These are phyloP conservation scores for Vitis amurensis DNA, from an alignment of 164 flowering plant genomes.

Conservation along the genomic window DNA sequence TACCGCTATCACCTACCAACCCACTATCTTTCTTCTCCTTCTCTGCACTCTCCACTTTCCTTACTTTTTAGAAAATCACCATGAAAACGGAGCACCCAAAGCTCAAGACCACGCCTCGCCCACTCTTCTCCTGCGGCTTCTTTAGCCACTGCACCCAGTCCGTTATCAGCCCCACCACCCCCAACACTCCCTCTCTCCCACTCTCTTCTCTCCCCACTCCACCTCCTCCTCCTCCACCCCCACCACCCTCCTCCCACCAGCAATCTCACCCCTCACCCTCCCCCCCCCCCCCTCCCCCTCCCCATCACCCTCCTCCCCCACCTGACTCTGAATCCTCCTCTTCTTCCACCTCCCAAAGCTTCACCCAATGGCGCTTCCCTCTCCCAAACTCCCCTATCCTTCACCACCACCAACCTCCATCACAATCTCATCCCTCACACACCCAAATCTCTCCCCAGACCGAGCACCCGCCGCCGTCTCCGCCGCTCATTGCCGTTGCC, in stretches of 20 bases:
- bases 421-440: conserved; percentile 11
- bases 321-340: conserved; percentile 52
- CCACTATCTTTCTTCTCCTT: too few relatives aligned
- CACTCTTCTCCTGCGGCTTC: conserved; percentile 76
- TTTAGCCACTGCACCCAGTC: conserved; percentile 80
- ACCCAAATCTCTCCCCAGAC: conserved; percentile 10
- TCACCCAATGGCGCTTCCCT: conserved; percentile 87
- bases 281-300: conserved; percentile 14
- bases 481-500: conserved; percentile 21
- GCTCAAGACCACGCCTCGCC: conserved; percentile 61
- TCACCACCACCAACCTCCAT: conserved; percentile 16
- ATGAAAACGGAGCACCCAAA: conserved; percentile 70
- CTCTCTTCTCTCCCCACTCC: conserved; percentile 8
- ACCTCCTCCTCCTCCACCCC: conserved; percentile 19
- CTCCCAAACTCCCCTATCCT: conserved; percentile 38
- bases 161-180: conserved; percentile 61
- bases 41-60: not conserved
- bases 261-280: conserved; percentile 25
- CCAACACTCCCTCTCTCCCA: conserved; percentile 30
- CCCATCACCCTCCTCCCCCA: conserved; percentile 10
- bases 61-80: conserved; percentile 13
- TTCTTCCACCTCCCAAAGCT: conserved; percentile 81
- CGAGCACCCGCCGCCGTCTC: conserved; percentile 14
- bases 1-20: too few relatives aligned
- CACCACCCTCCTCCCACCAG: conserved; percentile 17